Evolutionary conservation across 495 filamentous ascomycete genomes (phyloP), one percentile per base, ranked within the genome.

Genomic region (Hypoxylon lienhwacheense): DNA sequence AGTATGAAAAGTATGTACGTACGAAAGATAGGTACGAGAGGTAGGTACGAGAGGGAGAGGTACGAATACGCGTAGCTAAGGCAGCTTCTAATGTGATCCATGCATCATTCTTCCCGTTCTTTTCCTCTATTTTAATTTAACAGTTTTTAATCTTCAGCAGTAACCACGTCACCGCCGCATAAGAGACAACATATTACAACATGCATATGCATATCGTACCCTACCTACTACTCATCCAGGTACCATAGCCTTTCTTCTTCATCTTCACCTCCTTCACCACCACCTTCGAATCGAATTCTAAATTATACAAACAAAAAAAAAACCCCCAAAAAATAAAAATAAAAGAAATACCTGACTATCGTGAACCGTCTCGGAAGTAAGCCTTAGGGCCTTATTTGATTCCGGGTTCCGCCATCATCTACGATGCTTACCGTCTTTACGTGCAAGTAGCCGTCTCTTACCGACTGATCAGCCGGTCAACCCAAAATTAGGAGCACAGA

Each of bases 161-260:
- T 22, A 59, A 61, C 58, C 58, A 61, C 58, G 58, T 61, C 58
- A 61, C 58, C 58, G 58, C 58, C 52, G 58, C 58, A 61, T 56
- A 44, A 25, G 41, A 25, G 50, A 31, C 48, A n/a, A n/a, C n/a
- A n/a, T n/a, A n/a, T n/a, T n/a, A n/a, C n/a, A n/a, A 48, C 58
- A 52, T 61, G 41, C 48, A 45, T 53, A 17, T 56, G 53, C 53
- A 61, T 28, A 53, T 61, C 47, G 33, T 43, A 55, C 52, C 58
- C 47, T 61, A 46, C 47, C 37, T 50, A 57, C 22, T 46, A 42
- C 16, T 56, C 14, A 34, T 44, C 40, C 22, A 46, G 39, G 47
- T 47, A 53, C 40, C 21, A n/a, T 41, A 6, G 29, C 14, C 17
- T 20, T 46, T 51, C 43, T 42, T 32, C 7, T 31, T 31, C 28